Evolutionary conservation across 768 basidiomycete genomes (phyloP).

Genomic region (Kockovaella imperatae): DNA sequence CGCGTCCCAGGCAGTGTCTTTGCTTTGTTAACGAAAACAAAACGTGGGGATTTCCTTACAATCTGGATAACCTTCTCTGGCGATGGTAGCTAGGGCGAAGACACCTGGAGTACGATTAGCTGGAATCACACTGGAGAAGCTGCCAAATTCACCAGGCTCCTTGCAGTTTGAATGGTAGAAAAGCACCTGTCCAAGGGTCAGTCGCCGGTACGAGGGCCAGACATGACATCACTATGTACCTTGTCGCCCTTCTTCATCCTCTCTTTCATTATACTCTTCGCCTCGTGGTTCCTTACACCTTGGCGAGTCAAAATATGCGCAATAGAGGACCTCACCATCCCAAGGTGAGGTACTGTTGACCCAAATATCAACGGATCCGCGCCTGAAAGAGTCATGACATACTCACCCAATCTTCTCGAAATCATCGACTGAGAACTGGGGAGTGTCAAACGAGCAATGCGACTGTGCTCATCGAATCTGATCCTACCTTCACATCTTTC

Average conservation of each 20-base stretch:
- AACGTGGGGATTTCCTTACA: constrained; percentile 51
- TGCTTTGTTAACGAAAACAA: neutral
- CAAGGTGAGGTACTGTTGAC: constrained; percentile 26
- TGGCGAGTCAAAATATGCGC: neutral
- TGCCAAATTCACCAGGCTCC: constrained; percentile 18
- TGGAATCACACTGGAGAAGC: neutral
- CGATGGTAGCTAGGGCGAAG: constrained; percentile 52
- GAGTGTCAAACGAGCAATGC: constrained; percentile 3
- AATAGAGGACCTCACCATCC: constrained; percentile 29
- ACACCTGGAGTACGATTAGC: constrained; percentile 16
- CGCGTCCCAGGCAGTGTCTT: constrained; percentile 88
- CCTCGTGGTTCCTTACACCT: constrained; percentile 43
- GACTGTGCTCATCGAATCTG: neutral
- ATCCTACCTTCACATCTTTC: constrained; percentile 44
- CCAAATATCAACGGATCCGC: neutral
- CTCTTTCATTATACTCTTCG: constrained; percentile 43
- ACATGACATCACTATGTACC: constrained; percentile 11
- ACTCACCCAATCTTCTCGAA: constrained; percentile 38
- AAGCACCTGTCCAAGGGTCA: constrained; percentile 24
- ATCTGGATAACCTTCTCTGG: constrained; percentile 82
- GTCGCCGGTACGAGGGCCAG: neutral
- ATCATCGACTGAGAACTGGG: constrained; percentile 44
- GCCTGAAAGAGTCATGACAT: neutral
- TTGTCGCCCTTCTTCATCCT: constrained; percentile 42
- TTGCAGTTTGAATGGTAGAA: constrained; percentile 44